These are phyloP conservation scores for Leccinum huronense DNA, from an alignment of 1,284 basidiomycete species.

Conservation along the genomic window DNA sequence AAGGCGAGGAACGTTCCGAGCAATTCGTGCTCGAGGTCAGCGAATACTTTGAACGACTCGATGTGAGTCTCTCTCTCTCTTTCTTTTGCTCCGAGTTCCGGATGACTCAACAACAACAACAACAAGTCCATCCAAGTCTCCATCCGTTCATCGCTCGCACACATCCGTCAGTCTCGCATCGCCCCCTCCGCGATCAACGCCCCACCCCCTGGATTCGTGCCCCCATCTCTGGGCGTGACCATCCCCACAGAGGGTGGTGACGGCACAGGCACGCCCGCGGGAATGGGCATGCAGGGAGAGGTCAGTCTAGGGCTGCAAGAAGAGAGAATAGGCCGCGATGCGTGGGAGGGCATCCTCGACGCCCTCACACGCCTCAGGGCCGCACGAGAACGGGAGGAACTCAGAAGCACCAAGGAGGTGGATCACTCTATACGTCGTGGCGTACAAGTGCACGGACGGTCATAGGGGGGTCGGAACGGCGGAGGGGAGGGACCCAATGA, in stretches of 20 bases:
- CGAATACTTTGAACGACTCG: constrained; percentile 78
- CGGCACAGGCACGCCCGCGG: constrained; percentile 24
- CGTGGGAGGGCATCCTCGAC: constrained; percentile 70
- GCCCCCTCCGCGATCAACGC: constrained; percentile 79
- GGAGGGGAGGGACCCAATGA: constrained; percentile 9
- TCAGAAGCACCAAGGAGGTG: constrained; percentile 2
- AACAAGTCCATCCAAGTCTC: constrained; percentile 63
- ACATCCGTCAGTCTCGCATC: constrained; percentile 78
- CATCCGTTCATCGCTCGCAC: constrained; percentile 73
- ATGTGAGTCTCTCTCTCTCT: constrained; percentile 50
- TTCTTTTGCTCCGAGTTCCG: background rate
- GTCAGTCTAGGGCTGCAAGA: constrained; percentile 68
- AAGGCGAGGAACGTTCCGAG: constrained; percentile 77
- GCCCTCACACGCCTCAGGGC: constrained; percentile 63
- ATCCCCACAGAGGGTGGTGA: constrained; percentile 46
- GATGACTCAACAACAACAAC: background rate
- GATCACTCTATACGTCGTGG: constrained; percentile 13
- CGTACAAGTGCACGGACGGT: constrained; percentile 26
- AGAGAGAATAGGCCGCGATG: constrained; percentile 68
- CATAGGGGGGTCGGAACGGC: constrained; percentile 14
- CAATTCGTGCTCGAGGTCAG: constrained; percentile 80
- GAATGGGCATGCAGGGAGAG: constrained; percentile 12
- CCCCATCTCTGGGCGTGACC: constrained; percentile 73
- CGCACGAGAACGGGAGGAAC: constrained; percentile 37
- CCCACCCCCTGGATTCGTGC: constrained; percentile 66